Evolutionary conservation across 2,329 filamentous ascomycete species (phyloP), one percentile per base, ranked within the genome.

Genomic region (Colletotrichum echinochloae): DNA sequence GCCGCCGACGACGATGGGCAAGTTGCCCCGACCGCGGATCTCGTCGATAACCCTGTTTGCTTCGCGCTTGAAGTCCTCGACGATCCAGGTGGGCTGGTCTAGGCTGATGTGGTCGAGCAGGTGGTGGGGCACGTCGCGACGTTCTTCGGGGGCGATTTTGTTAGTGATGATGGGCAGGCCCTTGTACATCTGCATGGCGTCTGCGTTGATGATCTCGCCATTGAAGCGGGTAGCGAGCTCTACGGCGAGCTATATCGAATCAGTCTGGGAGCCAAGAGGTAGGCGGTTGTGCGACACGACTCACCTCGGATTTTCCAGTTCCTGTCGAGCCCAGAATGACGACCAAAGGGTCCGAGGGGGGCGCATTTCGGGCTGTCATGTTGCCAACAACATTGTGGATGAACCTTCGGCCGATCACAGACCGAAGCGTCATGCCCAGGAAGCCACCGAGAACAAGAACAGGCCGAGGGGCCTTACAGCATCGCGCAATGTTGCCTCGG

Each of bases 161-260:
- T 99, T 99, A 33, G 96, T 99, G 75, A 98, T 95, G 73, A 98
- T 91, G 6, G 96, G 94, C 52, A 99, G 84, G 3, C 96, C 96
- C 63, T 89, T 88, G 80, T 99, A 99, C 82, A 99, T 90, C 79
- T 99, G 96, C 94, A 99, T 97, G 48, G 96, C 96, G 85, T 99
- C 96, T 56, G 94, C 94, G 78, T 99, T 99, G 82, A 99, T 94
- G 62, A 99, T 89, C 81, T 99, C 96, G 77, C 97, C 96, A 80
- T 96, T 91, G 81, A 94, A 95, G 28, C 87, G 89, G 51, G 86
- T 86, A 1, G 97, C 96, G 61, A 99, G 83, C 73, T 97, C 94
- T 49, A 99, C 92, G 11, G 96, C 96, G 74, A 98, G 88, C 94
- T 97, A 23, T 30, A 20, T 7, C 5, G 18, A 30, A 35, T 70